A percentile compares a stretch with the other conserved stretches of the same genome.
These are phyloP conservation scores for Penicillium sp. DNA, from an alignment of 2,329 filamentous ascomycete genomes.

Conservation along the genomic window DNA sequence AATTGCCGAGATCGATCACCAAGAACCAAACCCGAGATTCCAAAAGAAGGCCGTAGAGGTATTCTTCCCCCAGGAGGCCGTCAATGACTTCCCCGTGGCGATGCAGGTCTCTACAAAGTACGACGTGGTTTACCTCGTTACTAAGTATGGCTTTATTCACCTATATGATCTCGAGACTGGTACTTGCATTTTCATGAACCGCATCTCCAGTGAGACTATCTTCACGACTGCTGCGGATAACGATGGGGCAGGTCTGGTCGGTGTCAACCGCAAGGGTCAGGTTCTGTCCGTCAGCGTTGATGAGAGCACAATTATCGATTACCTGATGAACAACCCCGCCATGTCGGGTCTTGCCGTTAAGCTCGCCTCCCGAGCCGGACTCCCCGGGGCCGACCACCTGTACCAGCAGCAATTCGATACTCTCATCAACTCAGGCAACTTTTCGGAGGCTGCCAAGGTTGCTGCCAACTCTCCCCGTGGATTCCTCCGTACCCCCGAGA, in stretches of 20 bases:
- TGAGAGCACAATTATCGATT: conserved; percentile 86
- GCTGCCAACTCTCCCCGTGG: conserved; percentile 95
- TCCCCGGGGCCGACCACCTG: conserved; percentile 89
- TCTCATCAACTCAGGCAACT: conserved; percentile 75
- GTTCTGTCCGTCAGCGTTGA: conserved; percentile 92
- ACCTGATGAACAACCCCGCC: conserved; percentile 92
- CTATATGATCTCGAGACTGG: conserved; percentile 96
- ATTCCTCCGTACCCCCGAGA: conserved; percentile 90
- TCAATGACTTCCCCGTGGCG: conserved; percentile 95
- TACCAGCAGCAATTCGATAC: conserved; percentile 93
- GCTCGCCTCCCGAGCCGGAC: conserved; percentile 87
- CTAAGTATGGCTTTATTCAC: conserved; percentile 98
- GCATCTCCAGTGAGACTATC: conserved; percentile 98
- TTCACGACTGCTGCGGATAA: conserved; percentile 87
- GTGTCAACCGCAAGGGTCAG: conserved; percentile 96
- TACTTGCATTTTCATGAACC: conserved; percentile 98
- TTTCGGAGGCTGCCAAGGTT: conserved; percentile 86
- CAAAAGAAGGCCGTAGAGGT: conserved; percentile 96
- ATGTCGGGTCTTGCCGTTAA: conserved; percentile 93
- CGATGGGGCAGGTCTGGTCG: conserved; percentile 82
- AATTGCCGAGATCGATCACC: conserved; percentile 95
- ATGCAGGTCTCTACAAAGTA: conserved; percentile 98
- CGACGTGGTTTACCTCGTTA: conserved; percentile 93
- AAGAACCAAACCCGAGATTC: conserved; percentile 83
- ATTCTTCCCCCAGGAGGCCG: conserved; percentile 93